Conservation (phyloP, 2,329 filamentous ascomycete genomes). For the Aspergillus ochraceus region DNA sequence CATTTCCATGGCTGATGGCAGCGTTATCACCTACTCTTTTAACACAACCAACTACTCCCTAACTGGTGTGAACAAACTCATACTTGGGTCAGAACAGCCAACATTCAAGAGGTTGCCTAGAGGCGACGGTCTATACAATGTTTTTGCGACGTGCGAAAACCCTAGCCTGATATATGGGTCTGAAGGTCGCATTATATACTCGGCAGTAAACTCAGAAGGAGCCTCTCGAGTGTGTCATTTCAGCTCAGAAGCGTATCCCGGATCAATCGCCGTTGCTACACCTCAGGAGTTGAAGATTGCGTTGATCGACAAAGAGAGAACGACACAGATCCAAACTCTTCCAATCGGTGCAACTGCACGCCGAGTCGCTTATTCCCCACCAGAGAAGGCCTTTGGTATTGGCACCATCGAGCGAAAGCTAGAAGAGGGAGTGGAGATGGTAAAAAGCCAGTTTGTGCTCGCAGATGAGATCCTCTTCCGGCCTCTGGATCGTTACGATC, state of each 20-base stretch:
- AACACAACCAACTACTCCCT: constrained; percentile 62
- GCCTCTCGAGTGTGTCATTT: constrained; percentile 81
- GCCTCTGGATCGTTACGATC: constrained; percentile 67
- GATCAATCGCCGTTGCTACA: constrained; percentile 78
- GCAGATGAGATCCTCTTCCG: constrained; percentile 90
- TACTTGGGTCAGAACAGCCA: constrained; percentile 82
- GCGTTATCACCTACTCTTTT: constrained; percentile 79
- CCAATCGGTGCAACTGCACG: constrained; percentile 79
- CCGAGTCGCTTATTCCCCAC: constrained; percentile 79
- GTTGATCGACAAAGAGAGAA: constrained; percentile 76
- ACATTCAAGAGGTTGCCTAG: constrained; percentile 76
- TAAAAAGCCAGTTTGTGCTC: constrained; percentile 79
- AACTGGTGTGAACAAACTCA: constrained; percentile 73
- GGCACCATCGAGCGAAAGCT: constrained; percentile 80
- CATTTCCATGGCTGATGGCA: constrained; percentile 88
- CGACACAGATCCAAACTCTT: constrained; percentile 83
- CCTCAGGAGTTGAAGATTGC: constrained; percentile 74
- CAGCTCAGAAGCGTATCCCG: constrained; percentile 76
- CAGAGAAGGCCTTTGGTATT: constrained; percentile 78
- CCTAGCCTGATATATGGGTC: constrained; percentile 89
- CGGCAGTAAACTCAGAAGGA: constrained; percentile 86
- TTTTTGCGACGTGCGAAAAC: constrained; percentile 93
- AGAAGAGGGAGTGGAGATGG: constrained; percentile 67
- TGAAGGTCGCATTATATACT: constrained; percentile 86
- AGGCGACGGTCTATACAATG: constrained; percentile 66